Evolutionary conservation across 2,329 filamentous ascomycete species (phyloP), one percentile per base, ranked within the genome.

Genomic region (Pseudogymnoascus destructans): DNA sequence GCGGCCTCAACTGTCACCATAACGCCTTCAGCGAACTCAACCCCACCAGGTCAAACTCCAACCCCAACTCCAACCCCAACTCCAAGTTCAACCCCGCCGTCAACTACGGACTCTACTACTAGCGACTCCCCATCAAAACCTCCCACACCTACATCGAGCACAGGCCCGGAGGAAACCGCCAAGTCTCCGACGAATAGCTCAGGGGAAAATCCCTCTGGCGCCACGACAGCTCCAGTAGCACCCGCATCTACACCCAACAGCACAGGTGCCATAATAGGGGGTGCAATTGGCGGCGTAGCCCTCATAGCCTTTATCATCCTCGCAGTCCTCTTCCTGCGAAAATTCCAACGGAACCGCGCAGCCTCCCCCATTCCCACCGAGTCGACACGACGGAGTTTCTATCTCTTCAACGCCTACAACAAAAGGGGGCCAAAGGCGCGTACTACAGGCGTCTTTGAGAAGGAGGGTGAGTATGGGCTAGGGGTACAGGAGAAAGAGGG

Each of bases 211-310:
- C 23, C 10, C 7, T 27, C n/a, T 3, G 23, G 8, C 3, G 23
- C 23, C 5, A 49, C 42, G 3, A 11, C 23, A 27, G 42, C 21
- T 1, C 13, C 23, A 3, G 23, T 2, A 27, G 21, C n/a, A 49
- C 15, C 42, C 23, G 6, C 42, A 27, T 10, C 42, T 17, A 10
- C 23, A 17, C 8, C 40, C 3, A 33, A 23, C 52, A 32, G 69
- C 54, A 67, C 60, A 1, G 67, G 66, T 3, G 64, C 66, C 23
- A 72, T 73, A 33, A 61, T 72, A 8, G 70, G 70, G 3, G 71
- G 69, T 3, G 65, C 69, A 1, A 59, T 73, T 8, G 70, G 69
- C 5, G 69, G 70, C 1, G 58, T 73, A 1, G 70, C 66, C 2
- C 62, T 73, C 1, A n/a, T 73, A 1, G 71, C 71, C 59, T 63